Percentiles rank a stretch among this genome's conserved stretches.
Conservation (phyloP, 768 basidiomycete species). For the Lentinula aciculospora region DNA sequence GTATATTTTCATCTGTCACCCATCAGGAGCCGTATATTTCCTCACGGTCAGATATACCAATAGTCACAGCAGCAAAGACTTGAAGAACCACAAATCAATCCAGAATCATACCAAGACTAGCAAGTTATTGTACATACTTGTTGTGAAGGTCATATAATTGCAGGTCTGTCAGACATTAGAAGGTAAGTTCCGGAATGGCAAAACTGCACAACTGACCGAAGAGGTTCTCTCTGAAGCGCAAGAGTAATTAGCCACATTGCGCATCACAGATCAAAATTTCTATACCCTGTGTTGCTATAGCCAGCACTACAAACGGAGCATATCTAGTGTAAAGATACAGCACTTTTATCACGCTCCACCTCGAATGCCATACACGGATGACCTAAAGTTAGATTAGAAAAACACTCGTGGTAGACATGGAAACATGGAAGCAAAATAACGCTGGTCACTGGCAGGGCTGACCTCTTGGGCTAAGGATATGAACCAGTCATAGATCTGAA, state of each 20-base stretch:
- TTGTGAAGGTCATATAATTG: not conserved
- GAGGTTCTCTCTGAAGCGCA: not conserved
- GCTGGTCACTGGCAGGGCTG: not conserved
- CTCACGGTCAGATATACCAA: not conserved
- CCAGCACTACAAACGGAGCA: not conserved
- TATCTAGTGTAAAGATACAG: not conserved
- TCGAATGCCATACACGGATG: not conserved
- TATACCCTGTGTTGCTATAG: not conserved
- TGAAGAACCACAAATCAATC: not conserved
- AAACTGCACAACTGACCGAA: not conserved
- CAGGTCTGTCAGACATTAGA: not conserved
- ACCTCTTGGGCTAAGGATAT: not conserved
- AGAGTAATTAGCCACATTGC: too few relatives aligned
- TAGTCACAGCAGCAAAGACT: not conserved
- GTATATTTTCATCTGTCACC: not conserved
- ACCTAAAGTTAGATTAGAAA: not conserved
- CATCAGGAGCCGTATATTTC: not conserved
- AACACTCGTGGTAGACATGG: too few relatives aligned
- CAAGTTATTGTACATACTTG: not conserved
- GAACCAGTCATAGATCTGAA: slow-evolving; percentile 1
- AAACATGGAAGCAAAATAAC: not conserved
- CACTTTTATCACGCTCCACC: not conserved
- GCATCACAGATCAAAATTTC: not conserved
- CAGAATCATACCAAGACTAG: too few relatives aligned
- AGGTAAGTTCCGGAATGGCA: not conserved